A percentile compares a stretch with the other conserved stretches of the same genome.
Evolutionary conservation across 768 basidiomycete genomes (phyloP).

Genomic region (Termitomyces sp.): DNA sequence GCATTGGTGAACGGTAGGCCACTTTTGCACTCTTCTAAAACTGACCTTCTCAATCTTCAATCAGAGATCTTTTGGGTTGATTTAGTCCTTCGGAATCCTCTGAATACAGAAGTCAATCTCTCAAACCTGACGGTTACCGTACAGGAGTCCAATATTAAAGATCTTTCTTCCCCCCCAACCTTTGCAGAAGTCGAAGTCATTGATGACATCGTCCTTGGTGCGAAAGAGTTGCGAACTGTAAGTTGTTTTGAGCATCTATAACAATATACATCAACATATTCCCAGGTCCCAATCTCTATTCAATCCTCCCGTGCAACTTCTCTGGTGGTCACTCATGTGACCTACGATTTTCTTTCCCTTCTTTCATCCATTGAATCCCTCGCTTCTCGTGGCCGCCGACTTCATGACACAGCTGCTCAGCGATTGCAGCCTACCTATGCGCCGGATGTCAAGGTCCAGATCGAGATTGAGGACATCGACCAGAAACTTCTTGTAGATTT

Average conservation of each 20-base stretch:
- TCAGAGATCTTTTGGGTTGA: slow-evolving; percentile 80
- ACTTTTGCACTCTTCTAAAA: neutral
- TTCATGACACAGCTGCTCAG: slow-evolving; percentile 74
- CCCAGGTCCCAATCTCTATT: slow-evolving; percentile 61
- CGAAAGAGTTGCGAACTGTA: slow-evolving; percentile 67
- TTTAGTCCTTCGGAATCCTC: slow-evolving; percentile 63
- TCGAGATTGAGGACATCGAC: slow-evolving; percentile 60
- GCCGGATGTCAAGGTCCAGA: slow-evolving; percentile 55
- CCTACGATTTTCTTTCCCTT: slow-evolving; percentile 71
- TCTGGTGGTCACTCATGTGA: slow-evolving; percentile 53
- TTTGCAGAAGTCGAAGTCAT: slow-evolving; percentile 57
- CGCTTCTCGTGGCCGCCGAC: slow-evolving; percentile 64
- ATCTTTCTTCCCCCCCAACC: slow-evolving; percentile 28
- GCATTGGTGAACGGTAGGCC: slow-evolving; percentile 61
- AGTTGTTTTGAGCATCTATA: slow-evolving; percentile 14
- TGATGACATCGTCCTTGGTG: slow-evolving; percentile 55
- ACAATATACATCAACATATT: neutral
- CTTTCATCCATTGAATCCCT: slow-evolving; percentile 68
- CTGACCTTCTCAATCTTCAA: slow-evolving; percentile 7
- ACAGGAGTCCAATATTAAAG: slow-evolving; percentile 31
- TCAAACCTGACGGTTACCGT: slow-evolving; percentile 57
- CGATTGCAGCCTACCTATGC: slow-evolving; percentile 69
- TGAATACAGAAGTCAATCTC: slow-evolving; percentile 71
- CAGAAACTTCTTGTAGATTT: slow-evolving; percentile 62
- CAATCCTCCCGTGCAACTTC: slow-evolving; percentile 48